phyloP scores from a whole-genome alignment of 495 filamentous ascomycete genomes.

The Penicillium antarcticum region DNA sequence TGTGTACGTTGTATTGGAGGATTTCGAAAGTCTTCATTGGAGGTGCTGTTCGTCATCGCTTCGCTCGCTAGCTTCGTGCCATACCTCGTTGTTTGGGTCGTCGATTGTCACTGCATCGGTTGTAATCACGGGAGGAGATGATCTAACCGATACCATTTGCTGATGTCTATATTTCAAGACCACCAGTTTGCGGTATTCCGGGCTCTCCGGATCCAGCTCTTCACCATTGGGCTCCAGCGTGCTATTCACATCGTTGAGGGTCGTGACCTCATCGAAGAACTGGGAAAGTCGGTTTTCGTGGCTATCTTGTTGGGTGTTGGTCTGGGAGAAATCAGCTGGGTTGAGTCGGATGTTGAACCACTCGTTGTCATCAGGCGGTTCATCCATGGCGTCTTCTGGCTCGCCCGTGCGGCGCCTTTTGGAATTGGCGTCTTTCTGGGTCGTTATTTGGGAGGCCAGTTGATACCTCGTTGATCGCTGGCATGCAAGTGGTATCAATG shows the following conservation, averaged over 20 bases:
- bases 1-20: slow-evolving; percentile 8
- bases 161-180: neutral
- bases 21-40: slow-evolving; percentile 4
- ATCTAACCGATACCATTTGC: neutral
- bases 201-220: slow-evolving; percentile 1
- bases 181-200: too few relatives aligned
- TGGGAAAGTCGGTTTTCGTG: neutral
- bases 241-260: neutral
- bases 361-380: too few relatives aligned
- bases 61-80: neutral
- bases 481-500: too few relatives aligned
- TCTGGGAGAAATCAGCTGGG: too few relatives aligned
- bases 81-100: too few relatives aligned
- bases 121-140: neutral
- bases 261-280: slow-evolving; percentile 1
- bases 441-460: too few relatives aligned
- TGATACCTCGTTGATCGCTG: too few relatives aligned
- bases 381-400: too few relatives aligned
- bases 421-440: too few relatives aligned
- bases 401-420: too few relatives aligned
- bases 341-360: too few relatives aligned
- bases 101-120: too few relatives aligned
- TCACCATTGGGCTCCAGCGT: neutral
- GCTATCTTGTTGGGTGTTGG: neutral
- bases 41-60: neutral